phyloP scores from a whole-genome alignment of 169 alveolate species.

The Eimeria brunetti region DNA sequence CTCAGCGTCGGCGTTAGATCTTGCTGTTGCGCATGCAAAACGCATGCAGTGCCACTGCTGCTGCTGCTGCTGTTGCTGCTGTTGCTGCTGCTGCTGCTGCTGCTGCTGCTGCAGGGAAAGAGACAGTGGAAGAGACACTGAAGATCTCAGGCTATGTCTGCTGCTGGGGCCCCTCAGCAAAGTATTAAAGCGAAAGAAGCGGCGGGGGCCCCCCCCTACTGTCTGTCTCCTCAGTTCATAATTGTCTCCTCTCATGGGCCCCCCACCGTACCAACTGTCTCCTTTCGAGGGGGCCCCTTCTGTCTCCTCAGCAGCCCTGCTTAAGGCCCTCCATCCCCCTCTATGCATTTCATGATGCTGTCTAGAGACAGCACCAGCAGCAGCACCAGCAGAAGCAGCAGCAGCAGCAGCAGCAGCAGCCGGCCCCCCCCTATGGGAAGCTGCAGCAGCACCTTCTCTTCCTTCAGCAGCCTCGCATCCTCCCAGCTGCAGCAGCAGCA shows the following conservation, averaged over 20 bases:
- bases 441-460: neutral
- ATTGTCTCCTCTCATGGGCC: neutral
- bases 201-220: neutral
- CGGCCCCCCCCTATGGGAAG: neutral
- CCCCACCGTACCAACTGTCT: neutral
- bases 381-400: too few species aligned
- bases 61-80: too few species aligned
- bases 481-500: constrained; percentile 9
- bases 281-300: constrained; percentile 2
- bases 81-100: too few species aligned
- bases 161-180: neutral
- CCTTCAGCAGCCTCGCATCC: neutral
- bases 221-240: too few species aligned
- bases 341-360: too few species aligned
- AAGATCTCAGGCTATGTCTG: neutral
- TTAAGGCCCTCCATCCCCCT: too few species aligned
- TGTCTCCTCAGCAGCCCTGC: neutral
- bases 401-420: too few species aligned
- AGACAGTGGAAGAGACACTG: neutral
- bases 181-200: neutral
- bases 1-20: neutral
- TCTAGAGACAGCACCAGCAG: too few species aligned
- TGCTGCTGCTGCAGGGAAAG: too few species aligned
- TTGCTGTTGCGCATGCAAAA: neutral
- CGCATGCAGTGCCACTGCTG: constrained; percentile 18